A percentile compares a stretch with the other conserved stretches of the same genome.
Evolutionary conservation across 2,329 filamentous ascomycete species (phyloP).

Genomic region (Plenodomus lindquistii): DNA sequence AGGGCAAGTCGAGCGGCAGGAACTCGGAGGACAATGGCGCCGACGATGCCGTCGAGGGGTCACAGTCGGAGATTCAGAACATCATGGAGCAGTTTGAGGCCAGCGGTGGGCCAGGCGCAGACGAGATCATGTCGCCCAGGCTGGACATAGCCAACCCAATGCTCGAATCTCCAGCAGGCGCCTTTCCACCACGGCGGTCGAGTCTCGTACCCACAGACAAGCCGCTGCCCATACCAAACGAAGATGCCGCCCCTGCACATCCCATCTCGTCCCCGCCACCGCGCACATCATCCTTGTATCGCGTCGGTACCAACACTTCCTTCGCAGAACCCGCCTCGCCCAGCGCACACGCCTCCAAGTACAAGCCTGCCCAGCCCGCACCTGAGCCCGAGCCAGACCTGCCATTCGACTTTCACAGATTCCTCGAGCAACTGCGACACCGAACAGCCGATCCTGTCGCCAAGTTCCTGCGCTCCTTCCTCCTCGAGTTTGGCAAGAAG

Average conservation of each 20-base stretch:
- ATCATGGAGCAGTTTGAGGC: conserved; percentile 96
- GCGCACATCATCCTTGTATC: conserved; percentile 40
- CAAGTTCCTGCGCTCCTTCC: conserved; percentile 90
- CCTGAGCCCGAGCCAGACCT: conserved; percentile 73
- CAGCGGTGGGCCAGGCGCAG: conserved; percentile 69
- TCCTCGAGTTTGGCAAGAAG: conserved; percentile 92
- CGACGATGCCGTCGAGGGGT: conserved; percentile 56
- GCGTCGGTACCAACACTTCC: conserved; percentile 35
- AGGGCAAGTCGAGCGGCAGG: conserved; percentile 45
- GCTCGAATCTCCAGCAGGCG: conserved; percentile 61
- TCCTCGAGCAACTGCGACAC: conserved; percentile 92
- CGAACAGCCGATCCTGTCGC: conserved; percentile 98
- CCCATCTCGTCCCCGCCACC: conserved; percentile 39
- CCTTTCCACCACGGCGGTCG: conserved; percentile 81
- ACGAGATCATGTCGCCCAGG: conserved; percentile 91
- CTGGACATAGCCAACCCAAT: conserved; percentile 81
- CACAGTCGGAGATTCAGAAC: conserved; percentile 85
- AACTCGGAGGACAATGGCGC: conserved; percentile 41
- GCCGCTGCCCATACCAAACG: conserved; percentile 36
- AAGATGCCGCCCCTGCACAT: conserved; percentile 24
- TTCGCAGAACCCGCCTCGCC: conserved; percentile 39
- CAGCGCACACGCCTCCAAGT: conserved; percentile 52
- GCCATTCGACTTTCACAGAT: conserved; percentile 96
- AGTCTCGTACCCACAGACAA: conserved; percentile 74
- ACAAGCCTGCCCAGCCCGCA: conserved; percentile 59